Evolutionary conservation across 1,284 basidiomycete genomes (phyloP), one percentile per base, ranked within the genome.

Genomic region (Paramarasmius palmivorus): DNA sequence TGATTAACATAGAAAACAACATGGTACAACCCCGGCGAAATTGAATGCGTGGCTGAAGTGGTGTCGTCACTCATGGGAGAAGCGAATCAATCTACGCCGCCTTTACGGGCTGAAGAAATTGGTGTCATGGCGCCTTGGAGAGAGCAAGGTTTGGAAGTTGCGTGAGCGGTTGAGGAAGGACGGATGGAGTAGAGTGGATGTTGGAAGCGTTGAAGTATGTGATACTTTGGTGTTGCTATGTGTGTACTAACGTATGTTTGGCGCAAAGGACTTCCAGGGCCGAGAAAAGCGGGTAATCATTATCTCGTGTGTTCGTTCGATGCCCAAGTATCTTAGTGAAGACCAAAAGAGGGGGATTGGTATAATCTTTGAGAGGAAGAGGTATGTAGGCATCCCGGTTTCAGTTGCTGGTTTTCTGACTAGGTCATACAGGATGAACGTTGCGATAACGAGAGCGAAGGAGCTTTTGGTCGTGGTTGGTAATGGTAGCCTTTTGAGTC

Each of bases 111-210:
- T 7, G 63, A 61, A 6, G 68, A 77, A 40, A 75, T 78, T 52
- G 74, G 75, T 0, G 68, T 78, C 10, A 77, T 78, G 73, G 72
- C 76, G 0, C 72, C 76, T 2, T 78, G 75, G 70, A 70, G 76
- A 50, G 74, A 75, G 52, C 76, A 78, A 46, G n/a, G 76, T 78
- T 0, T 76, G 75, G 75, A 73, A 73, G 56, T 60, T 77, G 26
- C 71, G 76, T 59, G 73, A 75, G 52, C 61, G 64, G 45, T 58
- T 78, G 57, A 67, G 76, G 52, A 69, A 70, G 53, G 71, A 71
- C 37, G 63, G 63, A 34, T 61, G 75, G 39, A n/a, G 61, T 55
- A 69, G 68, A n/a, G 74, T 78, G 14, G 74, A 77, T 61, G 75
- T 78, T 34, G 76, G 76, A 7, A 77, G 73, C 41, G 73, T 78